Evolutionary conservation across 2,329 filamentous ascomycete species (phyloP).

Genomic region (Fusarium vanettenii): DNA sequence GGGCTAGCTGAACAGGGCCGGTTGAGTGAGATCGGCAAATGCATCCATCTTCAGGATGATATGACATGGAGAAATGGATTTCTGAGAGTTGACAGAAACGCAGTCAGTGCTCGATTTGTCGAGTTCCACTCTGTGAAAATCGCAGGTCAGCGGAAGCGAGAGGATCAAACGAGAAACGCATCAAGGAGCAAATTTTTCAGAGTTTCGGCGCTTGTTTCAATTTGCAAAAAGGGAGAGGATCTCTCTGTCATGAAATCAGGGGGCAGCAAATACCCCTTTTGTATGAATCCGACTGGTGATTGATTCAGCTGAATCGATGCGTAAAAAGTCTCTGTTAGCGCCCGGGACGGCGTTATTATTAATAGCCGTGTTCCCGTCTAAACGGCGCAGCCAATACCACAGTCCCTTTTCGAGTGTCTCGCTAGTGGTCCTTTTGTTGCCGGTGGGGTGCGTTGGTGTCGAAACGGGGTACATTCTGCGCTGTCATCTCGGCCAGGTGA

Average conservation of each 20-base stretch:
- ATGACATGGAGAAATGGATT: neutral
- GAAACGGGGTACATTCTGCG: neutral
- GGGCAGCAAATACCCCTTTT: neutral
- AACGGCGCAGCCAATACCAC: neutral
- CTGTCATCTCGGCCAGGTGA: neutral
- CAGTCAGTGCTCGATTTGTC: neutral
- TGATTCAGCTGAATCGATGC: neutral
- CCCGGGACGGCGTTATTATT: neutral
- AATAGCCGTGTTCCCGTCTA: neutral
- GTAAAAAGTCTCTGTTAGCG: neutral
- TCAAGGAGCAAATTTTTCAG: neutral
- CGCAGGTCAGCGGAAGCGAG: neutral
- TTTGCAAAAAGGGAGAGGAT: neutral
- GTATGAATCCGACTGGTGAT: neutral
- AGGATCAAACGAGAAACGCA: neutral
- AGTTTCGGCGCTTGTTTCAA: neutral
- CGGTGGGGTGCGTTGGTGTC: neutral
- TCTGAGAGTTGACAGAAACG: neutral
- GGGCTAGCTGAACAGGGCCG: neutral
- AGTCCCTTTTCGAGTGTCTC: neutral
- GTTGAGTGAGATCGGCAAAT: neutral
- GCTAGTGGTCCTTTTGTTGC: neutral
- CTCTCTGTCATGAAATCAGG: neutral
- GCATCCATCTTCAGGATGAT: neutral
- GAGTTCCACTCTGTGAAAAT: neutral